Conservation (phyloP, 768 basidiomycete genomes). For the Cystobasidium onofrii region DNA sequence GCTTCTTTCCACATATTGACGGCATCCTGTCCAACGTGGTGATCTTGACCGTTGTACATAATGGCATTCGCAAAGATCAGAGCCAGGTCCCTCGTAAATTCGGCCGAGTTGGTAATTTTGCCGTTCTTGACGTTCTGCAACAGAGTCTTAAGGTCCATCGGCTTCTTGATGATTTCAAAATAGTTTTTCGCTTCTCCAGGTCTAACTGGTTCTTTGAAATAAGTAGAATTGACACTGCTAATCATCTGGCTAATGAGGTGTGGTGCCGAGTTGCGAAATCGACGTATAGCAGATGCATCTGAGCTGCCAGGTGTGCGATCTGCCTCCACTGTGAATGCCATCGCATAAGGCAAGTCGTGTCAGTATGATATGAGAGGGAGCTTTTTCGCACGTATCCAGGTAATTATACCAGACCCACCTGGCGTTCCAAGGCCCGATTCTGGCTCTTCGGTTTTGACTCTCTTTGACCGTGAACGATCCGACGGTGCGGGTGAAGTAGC, state of each 20-base stretch:
- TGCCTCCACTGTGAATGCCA: not conserved
- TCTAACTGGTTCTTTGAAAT: slow-evolving; percentile 24
- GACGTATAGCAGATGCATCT: not conserved
- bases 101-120: slow-evolving; percentile 65
- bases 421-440: slow-evolving; percentile 20
- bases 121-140: slow-evolving; percentile 79
- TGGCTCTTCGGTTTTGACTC: slow-evolving; percentile 25
- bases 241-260: slow-evolving; percentile 27
- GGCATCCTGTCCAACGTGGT: slow-evolving; percentile 81
- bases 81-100: slow-evolving; percentile 81
- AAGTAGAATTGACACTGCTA: slow-evolving; percentile 19
- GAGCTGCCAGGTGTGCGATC: not conserved
- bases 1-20: slow-evolving; percentile 61
- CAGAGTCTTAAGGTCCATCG: slow-evolving; percentile 92
- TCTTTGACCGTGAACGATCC: slow-evolving; percentile 6
- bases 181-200: slow-evolving; percentile 25
- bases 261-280: slow-evolving; percentile 23
- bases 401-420: not conserved
- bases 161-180: slow-evolving; percentile 43
- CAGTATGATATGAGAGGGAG: not conserved
- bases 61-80: slow-evolving; percentile 95
- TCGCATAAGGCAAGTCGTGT: too few relatives aligned
- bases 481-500: slow-evolving; percentile 9
- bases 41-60: slow-evolving; percentile 86
- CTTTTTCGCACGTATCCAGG: not conserved